phyloP scores from a whole-genome alignment of 257 asterid genomes.

The Fraxinus cuspidata region DNA sequence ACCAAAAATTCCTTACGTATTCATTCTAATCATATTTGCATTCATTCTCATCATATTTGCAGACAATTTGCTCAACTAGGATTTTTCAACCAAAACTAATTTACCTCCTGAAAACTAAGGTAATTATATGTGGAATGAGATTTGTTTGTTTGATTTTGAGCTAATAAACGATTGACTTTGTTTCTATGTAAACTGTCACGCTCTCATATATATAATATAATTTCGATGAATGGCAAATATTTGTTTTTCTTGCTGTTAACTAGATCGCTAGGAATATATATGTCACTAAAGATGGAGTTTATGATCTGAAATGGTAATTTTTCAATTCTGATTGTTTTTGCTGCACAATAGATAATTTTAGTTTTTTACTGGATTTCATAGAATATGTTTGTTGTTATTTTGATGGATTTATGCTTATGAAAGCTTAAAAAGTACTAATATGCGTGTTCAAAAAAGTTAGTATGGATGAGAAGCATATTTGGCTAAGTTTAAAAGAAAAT shows the following conservation, averaged over 20 bases:
- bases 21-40: too few relatives aligned
- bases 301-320: constrained; percentile 2
- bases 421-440: too few relatives aligned
- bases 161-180: neutral
- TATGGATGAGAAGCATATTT: too few relatives aligned
- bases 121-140: constrained; percentile 16
- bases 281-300: neutral
- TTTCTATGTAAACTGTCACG: neutral
- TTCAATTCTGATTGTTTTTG: neutral
- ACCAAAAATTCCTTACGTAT: too few relatives aligned
- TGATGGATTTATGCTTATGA: neutral
- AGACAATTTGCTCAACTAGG: too few relatives aligned
- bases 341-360: too few relatives aligned
- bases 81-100: too few relatives aligned
- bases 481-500: too few relatives aligned
- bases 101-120: too few relatives aligned
- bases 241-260: neutral
- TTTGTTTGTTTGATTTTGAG: constrained; percentile 11
- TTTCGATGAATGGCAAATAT: constrained; percentile 2
- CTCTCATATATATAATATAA: too few relatives aligned
- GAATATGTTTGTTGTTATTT: too few relatives aligned
- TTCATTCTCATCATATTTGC: too few relatives aligned
- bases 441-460: neutral
- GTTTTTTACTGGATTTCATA: neutral
- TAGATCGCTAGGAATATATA: constrained; percentile 11